Base-by-base conservation (phyloP, 2,329 filamentous ascomycete genomes). In the Colletotrichum sp. region DNA sequence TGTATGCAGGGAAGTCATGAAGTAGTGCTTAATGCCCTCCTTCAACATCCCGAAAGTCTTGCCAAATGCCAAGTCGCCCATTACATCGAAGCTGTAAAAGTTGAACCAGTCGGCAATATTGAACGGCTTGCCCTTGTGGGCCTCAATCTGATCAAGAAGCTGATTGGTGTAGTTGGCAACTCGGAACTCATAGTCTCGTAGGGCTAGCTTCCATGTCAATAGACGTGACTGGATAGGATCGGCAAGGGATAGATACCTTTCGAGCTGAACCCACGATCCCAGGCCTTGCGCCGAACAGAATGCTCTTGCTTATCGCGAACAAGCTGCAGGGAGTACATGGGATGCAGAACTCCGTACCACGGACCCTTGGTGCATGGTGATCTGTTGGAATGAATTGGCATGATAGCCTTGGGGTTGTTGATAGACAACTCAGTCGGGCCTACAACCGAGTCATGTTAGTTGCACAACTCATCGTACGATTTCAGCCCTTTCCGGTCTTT, bases 51-150 rank as follows among this genome's bases (percentile, higher is more conserved):
- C 77, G 61, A 85, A 86, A 7, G 80, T 78, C 34, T 81, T 79
- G 1, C 82, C 84, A 60, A 87, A 87, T 6, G 83, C 85, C 48
- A 87, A 78, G 64, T 87, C 83, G 3, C 84, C 85, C 85, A 87
- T 86, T 7, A 86, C 80, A 25, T 86, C 85, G 52, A 85, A 86
- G 76, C 81, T 81, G 66, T 83, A 84, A 60, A 83, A 84, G 69
- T 81, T 83, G 73, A 84, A 82, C 81, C 82, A 84, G 6, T 79
- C 75, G 1, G 82, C 78, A 6, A 80, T 79, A 52, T 86, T 78
- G 7, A 85, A 70, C 0, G 79, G 70, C 8, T 69, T 66, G 2
- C 80, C 80, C 12, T 78, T 66, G 6, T 79, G 43, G 9, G 74
- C 66, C 13, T 80, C 66, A 16, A 84, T 78, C 22, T 80, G 74